Evolutionary conservation across 805 yeast species (phyloP), one percentile per base, ranked within the genome.

Genomic region (Kazachstania taianensis): DNA sequence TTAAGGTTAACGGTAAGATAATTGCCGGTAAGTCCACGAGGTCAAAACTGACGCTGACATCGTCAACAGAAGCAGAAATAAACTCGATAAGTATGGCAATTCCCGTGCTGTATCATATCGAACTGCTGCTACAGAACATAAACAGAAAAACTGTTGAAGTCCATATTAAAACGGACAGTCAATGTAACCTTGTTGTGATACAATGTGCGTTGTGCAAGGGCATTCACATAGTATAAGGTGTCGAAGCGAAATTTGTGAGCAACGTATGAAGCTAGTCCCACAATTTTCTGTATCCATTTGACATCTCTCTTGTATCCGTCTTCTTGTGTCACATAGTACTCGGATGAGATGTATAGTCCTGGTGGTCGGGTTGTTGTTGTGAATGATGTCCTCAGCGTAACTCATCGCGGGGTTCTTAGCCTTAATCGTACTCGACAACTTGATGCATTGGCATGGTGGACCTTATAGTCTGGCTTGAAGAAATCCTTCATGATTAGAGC

Each of bases 221-320:
- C 25, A 26, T 42, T 39, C 8, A 39, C 36, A 27, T 42, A 39
- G 33, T 42, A 39, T n/a, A 38, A 22, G 2, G 36, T 14, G n/a
- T 41, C 42, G 24, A 33, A 39, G 19, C 40, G 22, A 31, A 29
- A 37, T n/a, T 39, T 42, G 24, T 35, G 29, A 1, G 33, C 35
- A 12, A 38, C 41, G 25, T 41, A 41, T 5, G 41, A 38, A 25
- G 41, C 39, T 12, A 25, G 29, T 20, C 39, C 41, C 10, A 30
- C 31, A 8, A 37, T 27, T 22, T 37, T 35, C 25, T 35, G 38
- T 35, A 37, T 29, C 35, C 36, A 30, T 16, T 20, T 10, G 4
- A 41, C 41, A 16, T 28, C 28, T 16, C 10, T 36, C 3, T 36
- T 26, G 20, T 30, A 41, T 28, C 8, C 19, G 10, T 15, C 10